Percentiles rank a stretch among this genome's conserved stretches.
phyloP scores from a whole-genome alignment of 2,329 filamentous ascomycete genomes.

The Aspergillus aculeatus region DNA sequence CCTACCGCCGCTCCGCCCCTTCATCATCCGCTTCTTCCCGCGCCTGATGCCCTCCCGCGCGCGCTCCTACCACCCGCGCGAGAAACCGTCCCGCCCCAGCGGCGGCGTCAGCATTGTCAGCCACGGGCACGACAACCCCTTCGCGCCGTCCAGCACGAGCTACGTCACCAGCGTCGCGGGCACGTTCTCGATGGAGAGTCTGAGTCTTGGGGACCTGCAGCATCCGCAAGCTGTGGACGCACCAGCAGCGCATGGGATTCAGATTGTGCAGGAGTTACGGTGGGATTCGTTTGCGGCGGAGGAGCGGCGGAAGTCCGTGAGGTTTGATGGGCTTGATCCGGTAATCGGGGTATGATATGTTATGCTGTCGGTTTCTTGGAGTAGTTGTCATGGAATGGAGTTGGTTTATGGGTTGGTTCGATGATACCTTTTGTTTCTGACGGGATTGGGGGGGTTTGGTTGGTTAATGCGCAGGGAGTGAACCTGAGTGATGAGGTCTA shows the following conservation, averaged over 20 bases:
- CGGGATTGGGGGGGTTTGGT: too few relatives aligned
- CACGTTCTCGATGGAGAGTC: slow-evolving; percentile 16
- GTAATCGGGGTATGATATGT: not conserved
- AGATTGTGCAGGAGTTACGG: slow-evolving; percentile 29
- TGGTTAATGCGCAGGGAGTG: too few relatives aligned
- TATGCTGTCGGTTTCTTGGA: not conserved
- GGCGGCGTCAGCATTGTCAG: slow-evolving; percentile 5
- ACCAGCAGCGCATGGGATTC: slow-evolving; percentile 27
- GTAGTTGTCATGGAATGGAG: not conserved
- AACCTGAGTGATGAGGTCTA: too few relatives aligned
- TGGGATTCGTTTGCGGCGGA: slow-evolving; percentile 21
- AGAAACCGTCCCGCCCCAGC: slow-evolving; percentile 9
- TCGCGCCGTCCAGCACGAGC: slow-evolving; percentile 9
- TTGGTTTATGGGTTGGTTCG: too few relatives aligned
- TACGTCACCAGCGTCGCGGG: slow-evolving; percentile 29
- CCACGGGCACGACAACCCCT: slow-evolving; percentile 5
- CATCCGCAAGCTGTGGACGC: slow-evolving; percentile 7
- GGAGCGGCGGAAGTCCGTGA: not conserved
- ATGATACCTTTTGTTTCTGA: too few relatives aligned
- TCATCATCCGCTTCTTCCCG: slow-evolving; percentile 27
- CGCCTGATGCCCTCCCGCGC: slow-evolving; percentile 19
- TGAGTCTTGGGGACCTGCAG: slow-evolving; percentile 16
- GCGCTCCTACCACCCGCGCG: slow-evolving; percentile 15
- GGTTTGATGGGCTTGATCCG: not conserved
- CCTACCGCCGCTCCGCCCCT: slow-evolving; percentile 27